Base-by-base conservation (phyloP, 2,329 filamentous ascomycete species). In the Biscogniauxia mediterranea region DNA sequence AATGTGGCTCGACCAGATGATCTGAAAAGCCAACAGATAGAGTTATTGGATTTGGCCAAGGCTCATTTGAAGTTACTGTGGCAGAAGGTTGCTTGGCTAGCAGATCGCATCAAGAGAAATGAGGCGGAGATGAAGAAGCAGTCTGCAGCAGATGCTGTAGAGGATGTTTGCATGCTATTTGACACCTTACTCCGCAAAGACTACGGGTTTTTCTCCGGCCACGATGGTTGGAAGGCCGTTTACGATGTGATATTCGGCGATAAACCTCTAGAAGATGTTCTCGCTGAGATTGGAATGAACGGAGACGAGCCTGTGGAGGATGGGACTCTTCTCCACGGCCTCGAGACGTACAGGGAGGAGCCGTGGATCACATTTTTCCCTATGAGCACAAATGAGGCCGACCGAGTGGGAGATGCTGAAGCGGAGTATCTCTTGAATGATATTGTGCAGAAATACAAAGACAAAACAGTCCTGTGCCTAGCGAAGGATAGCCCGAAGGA, bases 31-130 rank as follows among this genome's bases (percentile, higher is more conserved):
- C 5, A n/a, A n/a, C 38, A n/a, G 15, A 46, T 5, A n/a, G 3
- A 17, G 2, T 6, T 46, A 1, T n/a, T 46, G 3, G 38, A 17
- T 15, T 46, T 11, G 2, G 59, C 63, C 3, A 38, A 28, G 3
- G 3, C 5, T 1, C 13, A 13, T 5, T 55, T 65, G 32, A 32
- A 28, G 3, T 11, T 55, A 25, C 15, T n/a, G 7, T 54, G 53
- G 15, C 58, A 61, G 19, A 64, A 62, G 50, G 61, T 58, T 15
- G 55, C 64, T 20, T 67, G 65, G 65, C 58, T 67, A 1, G 56
- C 56, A 0, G 13, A 9, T 13, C 63, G 65, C 17, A 26, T 65
- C 5, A 15, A 28, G 0, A 21, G 5, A 1, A 17, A 57, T 3
- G 6, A 15, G 1, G 2, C 15, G 0, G 65, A 64, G 21, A 20